These are phyloP conservation scores for Pseudocercospora macadamiae DNA, from an alignment of 2,329 filamentous ascomycete species.

Conservation along the genomic window DNA sequence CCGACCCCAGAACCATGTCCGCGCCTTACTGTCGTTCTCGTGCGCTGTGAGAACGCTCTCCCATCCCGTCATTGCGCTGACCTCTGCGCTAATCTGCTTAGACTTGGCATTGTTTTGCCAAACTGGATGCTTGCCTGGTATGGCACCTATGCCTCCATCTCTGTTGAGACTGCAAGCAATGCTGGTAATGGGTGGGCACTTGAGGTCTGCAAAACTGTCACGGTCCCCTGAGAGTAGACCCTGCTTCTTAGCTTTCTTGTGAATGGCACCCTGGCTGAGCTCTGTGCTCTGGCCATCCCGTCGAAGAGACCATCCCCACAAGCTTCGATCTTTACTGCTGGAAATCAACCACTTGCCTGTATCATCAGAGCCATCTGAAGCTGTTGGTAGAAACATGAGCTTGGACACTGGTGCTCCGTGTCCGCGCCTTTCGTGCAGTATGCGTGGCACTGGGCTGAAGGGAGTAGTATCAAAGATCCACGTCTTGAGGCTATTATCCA, in stretches of 20 bases:
- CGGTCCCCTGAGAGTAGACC: conserved; percentile 61
- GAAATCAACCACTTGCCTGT: conserved; percentile 94
- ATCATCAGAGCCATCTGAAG: conserved; percentile 85
- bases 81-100: conserved; percentile 70
- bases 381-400: conserved; percentile 81
- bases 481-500: conserved; percentile 90
- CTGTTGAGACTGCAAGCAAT: conserved; percentile 91
- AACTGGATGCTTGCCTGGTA: conserved; percentile 75
- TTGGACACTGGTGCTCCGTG: conserved; percentile 85
- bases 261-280: conserved; percentile 85
- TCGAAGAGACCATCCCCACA: conserved; percentile 96
- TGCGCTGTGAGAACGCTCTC: conserved; percentile 96
- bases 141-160: conserved; percentile 87
- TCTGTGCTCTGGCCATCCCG: conserved; percentile 93
- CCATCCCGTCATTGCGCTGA: conserved; percentile 84
- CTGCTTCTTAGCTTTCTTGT: conserved; percentile 85
- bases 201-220: conserved; percentile 63
- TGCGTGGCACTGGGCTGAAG: conserved; percentile 82
- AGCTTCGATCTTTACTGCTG: conserved; percentile 82
- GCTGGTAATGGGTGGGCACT: conserved; percentile 87
- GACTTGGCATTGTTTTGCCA: conserved; percentile 72
- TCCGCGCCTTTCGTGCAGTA: conserved; percentile 82
- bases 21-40: conserved; percentile 77
- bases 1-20: conserved; percentile 98
- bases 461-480: conserved; percentile 96